Evolutionary conservation across 2,329 filamentous ascomycete species (phyloP), one percentile per base, ranked within the genome.

Genomic region (Gyromitra esculenta): DNA sequence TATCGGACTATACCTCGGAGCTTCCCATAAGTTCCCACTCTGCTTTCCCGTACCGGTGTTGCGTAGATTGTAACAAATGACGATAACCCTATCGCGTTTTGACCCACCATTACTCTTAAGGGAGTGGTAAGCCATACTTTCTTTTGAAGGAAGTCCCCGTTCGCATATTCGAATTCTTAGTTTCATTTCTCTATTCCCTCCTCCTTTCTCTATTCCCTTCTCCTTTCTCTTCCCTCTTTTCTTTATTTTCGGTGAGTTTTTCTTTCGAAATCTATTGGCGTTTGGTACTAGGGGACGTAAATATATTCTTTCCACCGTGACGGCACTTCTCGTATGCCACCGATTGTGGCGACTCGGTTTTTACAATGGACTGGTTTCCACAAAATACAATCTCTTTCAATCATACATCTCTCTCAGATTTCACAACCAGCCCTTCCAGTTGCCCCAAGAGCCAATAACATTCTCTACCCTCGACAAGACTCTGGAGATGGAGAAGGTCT

Each of bases 301-400:
- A 54, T 62, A 39, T 52, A 31, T 15, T 21, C 25, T 31, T 31
- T 7, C n/a, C 54, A 54, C 57, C 25, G 52, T 43, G 62, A 25
- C 31, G 8, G n/a, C 54, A 31, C 41, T 66, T 52, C 37, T 66
- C 60, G 62, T 43, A 74, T 74, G 71, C 57, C 64, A 74, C 71
- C 64, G 25, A 54, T 52, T 62, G 63, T 31, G 63, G 50, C 15
- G 18, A 63, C 43, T 35, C 56, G 45, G 35, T 69, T 54, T 31
- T 35, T 52, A 68, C 43, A 56, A 74, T 41, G 57, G 71, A 11
- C 56, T 54, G 11, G 64, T 8, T 74, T 64, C 56, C 21, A 69
- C 21, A 48, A n/a, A 9, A 21, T 13, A 60, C 43, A 15, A 37
- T 13, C 13, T 37, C 11, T 15, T 35, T 48, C 25, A 13, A 15